Evolutionary conservation across 2,329 filamentous ascomycete genomes (phyloP).

Genomic region (Ophiostoma ulmi): DNA sequence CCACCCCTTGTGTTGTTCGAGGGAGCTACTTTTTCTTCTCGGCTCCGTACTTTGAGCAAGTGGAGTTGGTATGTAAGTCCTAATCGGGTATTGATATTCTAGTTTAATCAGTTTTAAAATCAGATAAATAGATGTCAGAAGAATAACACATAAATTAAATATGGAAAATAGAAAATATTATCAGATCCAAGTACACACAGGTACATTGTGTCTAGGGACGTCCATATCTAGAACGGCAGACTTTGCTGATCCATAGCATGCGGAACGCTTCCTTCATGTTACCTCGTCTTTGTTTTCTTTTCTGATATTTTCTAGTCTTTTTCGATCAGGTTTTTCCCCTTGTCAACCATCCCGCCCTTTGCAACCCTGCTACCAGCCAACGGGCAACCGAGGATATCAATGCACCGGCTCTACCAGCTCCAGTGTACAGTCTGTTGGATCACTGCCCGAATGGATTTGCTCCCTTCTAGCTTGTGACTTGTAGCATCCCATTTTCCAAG

Average conservation of each 20-base stretch:
- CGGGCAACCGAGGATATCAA: conserved; percentile 7
- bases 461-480: background rate
- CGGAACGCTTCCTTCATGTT: background rate
- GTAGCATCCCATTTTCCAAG: background rate
- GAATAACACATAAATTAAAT: background rate
- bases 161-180: background rate
- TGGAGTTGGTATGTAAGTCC: background rate
- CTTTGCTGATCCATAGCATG: background rate
- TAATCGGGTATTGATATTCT: background rate
- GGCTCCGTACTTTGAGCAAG: background rate
- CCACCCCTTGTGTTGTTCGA: background rate
- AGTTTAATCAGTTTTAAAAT: background rate
- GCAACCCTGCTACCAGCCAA: background rate
- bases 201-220: background rate
- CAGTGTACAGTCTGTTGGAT: background rate
- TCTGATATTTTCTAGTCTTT: background rate
- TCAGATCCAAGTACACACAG: background rate
- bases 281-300: background rate
- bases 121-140: background rate
- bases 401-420: background rate
- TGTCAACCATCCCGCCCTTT: background rate
- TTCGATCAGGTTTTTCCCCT: background rate
- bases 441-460: background rate
- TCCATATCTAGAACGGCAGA: background rate
- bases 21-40: background rate